These are phyloP conservation scores for Populus nigra DNA, from an alignment of 345 rosid genomes.

Conservation along the genomic window DNA sequence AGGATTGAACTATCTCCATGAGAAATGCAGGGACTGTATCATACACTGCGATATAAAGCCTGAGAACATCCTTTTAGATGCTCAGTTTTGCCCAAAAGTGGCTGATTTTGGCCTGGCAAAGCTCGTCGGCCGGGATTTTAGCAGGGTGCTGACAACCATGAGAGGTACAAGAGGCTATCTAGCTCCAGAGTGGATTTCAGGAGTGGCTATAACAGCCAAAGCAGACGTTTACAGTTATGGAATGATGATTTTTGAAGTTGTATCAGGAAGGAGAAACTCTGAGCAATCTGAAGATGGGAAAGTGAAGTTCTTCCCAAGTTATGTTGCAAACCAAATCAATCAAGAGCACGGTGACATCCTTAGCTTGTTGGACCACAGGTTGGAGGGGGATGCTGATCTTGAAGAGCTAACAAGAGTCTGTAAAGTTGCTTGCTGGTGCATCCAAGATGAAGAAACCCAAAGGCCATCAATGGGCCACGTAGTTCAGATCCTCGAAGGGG, in stretches of 20 bases:
- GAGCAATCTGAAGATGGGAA: constrained; percentile 49
- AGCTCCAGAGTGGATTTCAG: constrained; percentile 91
- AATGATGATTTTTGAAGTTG: constrained; percentile 79
- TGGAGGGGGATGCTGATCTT: constrained; percentile 42
- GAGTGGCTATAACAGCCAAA: constrained; percentile 71
- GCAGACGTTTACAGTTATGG: constrained; percentile 92
- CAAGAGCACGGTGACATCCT: constrained; percentile 44
- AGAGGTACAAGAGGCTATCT: constrained; percentile 92
- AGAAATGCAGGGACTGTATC: constrained; percentile 79
- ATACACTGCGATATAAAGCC: constrained; percentile 91
- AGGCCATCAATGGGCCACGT: constrained; percentile 82
- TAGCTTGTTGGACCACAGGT: constrained; percentile 49
- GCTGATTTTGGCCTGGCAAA: constrained; percentile 88
- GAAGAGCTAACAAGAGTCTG: constrained; percentile 62
- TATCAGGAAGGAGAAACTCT: constrained; percentile 74
- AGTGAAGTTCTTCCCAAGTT: constrained; percentile 56
- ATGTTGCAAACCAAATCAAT: constrained; percentile 45
- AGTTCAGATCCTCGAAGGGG: constrained; percentile 80
- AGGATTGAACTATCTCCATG: constrained; percentile 79
- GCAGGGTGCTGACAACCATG: constrained; percentile 75
- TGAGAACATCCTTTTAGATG: constrained; percentile 71
- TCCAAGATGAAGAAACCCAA: constrained; percentile 73
- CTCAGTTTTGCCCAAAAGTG: constrained; percentile 66
- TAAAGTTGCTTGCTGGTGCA: constrained; percentile 80
- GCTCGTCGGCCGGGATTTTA: constrained; percentile 77